phyloP scores from a whole-genome alignment of 2,329 filamentous ascomycete species.

The Lachnellula occidentalis region DNA sequence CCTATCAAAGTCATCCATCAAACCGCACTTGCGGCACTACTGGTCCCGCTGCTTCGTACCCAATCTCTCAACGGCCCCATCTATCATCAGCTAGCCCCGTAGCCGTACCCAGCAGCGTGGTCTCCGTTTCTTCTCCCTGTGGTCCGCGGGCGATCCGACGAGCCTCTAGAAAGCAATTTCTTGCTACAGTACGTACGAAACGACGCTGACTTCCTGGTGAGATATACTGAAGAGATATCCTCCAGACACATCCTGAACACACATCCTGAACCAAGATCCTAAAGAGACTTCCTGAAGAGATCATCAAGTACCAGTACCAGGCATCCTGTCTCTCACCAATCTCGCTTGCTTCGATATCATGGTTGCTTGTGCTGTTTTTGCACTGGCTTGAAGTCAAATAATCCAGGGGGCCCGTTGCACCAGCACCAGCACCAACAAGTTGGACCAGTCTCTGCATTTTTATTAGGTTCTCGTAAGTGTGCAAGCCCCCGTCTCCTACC shows the following conservation, averaged over 20 bases:
- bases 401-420: slow-evolving; percentile 8
- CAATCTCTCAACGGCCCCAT: background rate
- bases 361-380: background rate
- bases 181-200: background rate
- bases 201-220: too few relatives aligned
- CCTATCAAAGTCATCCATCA: background rate
- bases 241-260: too few relatives aligned
- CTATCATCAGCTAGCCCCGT: background rate
- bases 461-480: too few relatives aligned
- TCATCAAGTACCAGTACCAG: background rate
- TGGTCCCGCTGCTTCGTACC: background rate
- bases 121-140: background rate
- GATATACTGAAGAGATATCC: too few relatives aligned
- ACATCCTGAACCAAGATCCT: too few relatives aligned
- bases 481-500: too few relatives aligned
- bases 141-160: background rate
- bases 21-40: background rate
- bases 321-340: background rate
- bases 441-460: too few relatives aligned
- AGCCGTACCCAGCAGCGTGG: background rate
- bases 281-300: too few relatives aligned
- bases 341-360: slow-evolving; percentile 2
- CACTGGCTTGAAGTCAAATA: background rate
- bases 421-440: slow-evolving; percentile 4
- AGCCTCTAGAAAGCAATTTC: background rate